These are phyloP conservation scores for Magnolia officinalis DNA, from an alignment of 164 flowering plant genomes.

Conservation along the genomic window DNA sequence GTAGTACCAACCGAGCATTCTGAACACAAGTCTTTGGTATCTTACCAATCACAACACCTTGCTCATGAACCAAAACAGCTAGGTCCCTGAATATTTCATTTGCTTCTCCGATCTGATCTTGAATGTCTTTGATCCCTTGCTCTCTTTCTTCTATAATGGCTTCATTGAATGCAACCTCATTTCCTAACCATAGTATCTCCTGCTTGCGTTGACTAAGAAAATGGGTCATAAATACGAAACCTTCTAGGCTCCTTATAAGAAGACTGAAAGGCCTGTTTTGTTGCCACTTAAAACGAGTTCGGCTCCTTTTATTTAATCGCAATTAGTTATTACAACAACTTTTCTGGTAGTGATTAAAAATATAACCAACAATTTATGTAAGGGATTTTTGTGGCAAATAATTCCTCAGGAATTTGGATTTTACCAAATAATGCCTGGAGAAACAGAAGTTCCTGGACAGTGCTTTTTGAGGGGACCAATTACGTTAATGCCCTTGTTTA, in stretches of 20 bases:
- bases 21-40: not conserved
- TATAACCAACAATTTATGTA: too few species aligned
- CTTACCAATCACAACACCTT: conserved; percentile 67
- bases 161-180: conserved; percentile 69
- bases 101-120: conserved; percentile 56
- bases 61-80: conserved; percentile 71
- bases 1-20: conserved; percentile 1
- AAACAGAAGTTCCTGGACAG: too few species aligned
- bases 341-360: too few species aligned
- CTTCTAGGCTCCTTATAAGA: conserved; percentile 1
- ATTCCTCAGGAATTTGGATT: too few species aligned
- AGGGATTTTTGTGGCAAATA: too few species aligned
- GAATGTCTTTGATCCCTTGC: conserved; percentile 57
- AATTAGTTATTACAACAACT: too few species aligned
- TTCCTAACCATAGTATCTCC: conserved; percentile 50
- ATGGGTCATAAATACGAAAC: not conserved
- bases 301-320: too few species aligned
- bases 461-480: too few species aligned
- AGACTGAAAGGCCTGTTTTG: too few species aligned
- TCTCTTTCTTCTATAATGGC: conserved; percentile 77
- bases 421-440: too few species aligned
- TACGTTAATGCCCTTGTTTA: too few species aligned
- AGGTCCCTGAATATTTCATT: conserved; percentile 74
- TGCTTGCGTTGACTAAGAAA: conserved; percentile 40
- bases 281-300: too few species aligned